Conservation (phyloP, 2,329 filamentous ascomycete species). For the Nemania sp. region DNA sequence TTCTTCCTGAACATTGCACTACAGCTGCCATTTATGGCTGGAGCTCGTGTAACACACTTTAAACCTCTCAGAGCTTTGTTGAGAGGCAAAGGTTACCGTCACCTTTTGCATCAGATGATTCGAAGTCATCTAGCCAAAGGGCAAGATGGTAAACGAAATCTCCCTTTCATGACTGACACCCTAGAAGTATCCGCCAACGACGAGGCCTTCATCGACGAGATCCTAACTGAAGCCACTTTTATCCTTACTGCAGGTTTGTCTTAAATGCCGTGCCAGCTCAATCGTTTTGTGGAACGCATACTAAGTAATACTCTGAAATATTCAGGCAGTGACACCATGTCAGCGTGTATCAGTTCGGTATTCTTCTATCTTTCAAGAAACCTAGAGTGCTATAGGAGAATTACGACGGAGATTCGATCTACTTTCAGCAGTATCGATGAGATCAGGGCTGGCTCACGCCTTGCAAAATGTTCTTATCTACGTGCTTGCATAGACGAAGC, state of each 20-base stretch:
- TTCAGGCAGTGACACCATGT: neutral
- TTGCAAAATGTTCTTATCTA: constrained; percentile 8
- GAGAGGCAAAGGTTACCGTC: constrained; percentile 5
- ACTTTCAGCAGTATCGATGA: neutral
- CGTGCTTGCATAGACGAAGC: constrained; percentile 20
- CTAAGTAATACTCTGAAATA: too few relatives aligned
- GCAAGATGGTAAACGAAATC: constrained; percentile 9
- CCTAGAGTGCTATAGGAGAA: neutral
- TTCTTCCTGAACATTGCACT: constrained; percentile 11
- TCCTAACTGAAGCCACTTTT: constrained; percentile 10
- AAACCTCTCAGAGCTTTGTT: constrained; percentile 1
- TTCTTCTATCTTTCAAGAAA: constrained; percentile 7
- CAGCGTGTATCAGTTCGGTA: neutral
- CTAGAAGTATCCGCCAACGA: constrained; percentile 2
- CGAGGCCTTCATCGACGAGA: neutral
- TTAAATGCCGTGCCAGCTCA: too few relatives aligned
- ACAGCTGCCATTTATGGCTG: constrained; percentile 8
- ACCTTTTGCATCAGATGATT: constrained; percentile 2
- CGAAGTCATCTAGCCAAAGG: neutral
- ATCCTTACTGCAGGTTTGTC: constrained; percentile 16
- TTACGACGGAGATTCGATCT: neutral
- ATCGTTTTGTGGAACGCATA: too few relatives aligned
- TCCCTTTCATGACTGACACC: constrained; percentile 15
- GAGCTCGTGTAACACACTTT: neutral
- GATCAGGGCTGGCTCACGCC: neutral